These are phyloP conservation scores for Suillus discolor DNA, from an alignment of 768 basidiomycete species.

Conservation along the genomic window DNA sequence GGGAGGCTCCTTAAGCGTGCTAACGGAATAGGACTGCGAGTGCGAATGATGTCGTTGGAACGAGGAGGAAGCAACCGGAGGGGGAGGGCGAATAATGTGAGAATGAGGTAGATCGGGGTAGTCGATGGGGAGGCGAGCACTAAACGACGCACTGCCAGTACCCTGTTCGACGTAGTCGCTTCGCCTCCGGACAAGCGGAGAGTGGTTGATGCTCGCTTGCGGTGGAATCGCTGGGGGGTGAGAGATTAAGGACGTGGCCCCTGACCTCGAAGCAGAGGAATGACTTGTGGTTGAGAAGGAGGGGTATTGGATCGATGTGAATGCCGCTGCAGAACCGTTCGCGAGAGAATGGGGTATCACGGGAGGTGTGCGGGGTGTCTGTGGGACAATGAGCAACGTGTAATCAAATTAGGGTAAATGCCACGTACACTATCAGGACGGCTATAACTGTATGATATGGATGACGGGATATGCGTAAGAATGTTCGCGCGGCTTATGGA, in stretches of 20 bases:
- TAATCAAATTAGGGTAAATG: conserved; percentile 1
- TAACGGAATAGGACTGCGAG: conserved; percentile 37
- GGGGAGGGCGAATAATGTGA: conserved; percentile 74
- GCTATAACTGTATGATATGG: conserved; percentile 49
- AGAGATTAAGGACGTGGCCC: conserved; percentile 40
- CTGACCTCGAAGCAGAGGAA: conserved; percentile 33
- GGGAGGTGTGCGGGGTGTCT: conserved; percentile 40
- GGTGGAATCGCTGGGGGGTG: conserved; percentile 66
- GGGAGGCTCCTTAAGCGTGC: conserved; percentile 40
- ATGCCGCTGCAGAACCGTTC: conserved; percentile 39
- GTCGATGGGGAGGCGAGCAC: conserved; percentile 61
- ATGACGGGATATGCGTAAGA: conserved; percentile 40
- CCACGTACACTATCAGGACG: conserved; percentile 53
- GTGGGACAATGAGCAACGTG: conserved; percentile 15
- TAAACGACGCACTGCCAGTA: conserved; percentile 35
- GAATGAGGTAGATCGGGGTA: conserved; percentile 76
- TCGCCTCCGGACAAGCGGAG: conserved; percentile 68
- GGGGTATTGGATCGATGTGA: conserved; percentile 54
- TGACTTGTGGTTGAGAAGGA: conserved; percentile 43
- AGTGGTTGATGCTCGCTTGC: conserved; percentile 82
- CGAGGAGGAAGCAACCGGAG: conserved; percentile 67
- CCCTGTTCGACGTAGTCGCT: conserved; percentile 79
- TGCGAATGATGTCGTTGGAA: conserved; percentile 76
- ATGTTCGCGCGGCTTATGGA: conserved; percentile 41
- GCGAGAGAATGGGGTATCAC: conserved; percentile 37